Conservation (phyloP, 2,329 filamentous ascomycete genomes). For the Colletotrichum cereale region DNA sequence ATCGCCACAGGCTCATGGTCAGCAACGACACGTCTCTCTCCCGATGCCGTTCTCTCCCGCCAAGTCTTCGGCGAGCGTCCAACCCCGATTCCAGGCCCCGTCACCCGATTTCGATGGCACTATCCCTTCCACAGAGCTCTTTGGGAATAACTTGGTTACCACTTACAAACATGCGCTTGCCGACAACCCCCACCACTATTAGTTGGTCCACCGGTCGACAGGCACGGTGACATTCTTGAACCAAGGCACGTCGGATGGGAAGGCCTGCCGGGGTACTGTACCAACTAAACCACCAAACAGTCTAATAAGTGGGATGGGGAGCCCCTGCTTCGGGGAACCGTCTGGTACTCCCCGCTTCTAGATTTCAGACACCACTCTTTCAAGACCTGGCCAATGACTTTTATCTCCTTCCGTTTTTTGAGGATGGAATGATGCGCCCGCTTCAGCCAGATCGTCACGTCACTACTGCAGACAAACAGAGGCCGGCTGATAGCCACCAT, state of each 20-base stretch:
- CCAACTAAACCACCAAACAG: neutral
- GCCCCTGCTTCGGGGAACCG: neutral
- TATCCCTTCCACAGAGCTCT: neutral
- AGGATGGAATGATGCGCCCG: neutral
- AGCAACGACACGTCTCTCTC: neutral
- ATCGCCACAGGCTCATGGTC: neutral
- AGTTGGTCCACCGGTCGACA: neutral
- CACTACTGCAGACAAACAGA: neutral
- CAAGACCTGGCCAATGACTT: neutral
- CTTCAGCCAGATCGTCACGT: neutral
- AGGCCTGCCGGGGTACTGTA: neutral
- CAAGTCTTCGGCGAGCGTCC: neutral
- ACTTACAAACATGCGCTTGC: neutral
- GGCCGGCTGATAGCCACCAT: neutral
- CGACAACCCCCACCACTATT: neutral
- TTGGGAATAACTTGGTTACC: neutral
- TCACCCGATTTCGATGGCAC: neutral
- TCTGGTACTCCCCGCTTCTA: neutral
- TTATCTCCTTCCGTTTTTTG: neutral
- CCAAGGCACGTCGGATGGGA: neutral
- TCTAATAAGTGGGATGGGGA: neutral
- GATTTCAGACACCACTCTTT: neutral
- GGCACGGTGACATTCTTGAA: constrained; percentile 8
- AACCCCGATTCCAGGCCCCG: too few relatives aligned
- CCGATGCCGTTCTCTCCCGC: neutral